Evolutionary conservation across 2,329 filamentous ascomycete genomes (phyloP), one percentile per base, ranked within the genome.

Genomic region (Fusarium sp.): DNA sequence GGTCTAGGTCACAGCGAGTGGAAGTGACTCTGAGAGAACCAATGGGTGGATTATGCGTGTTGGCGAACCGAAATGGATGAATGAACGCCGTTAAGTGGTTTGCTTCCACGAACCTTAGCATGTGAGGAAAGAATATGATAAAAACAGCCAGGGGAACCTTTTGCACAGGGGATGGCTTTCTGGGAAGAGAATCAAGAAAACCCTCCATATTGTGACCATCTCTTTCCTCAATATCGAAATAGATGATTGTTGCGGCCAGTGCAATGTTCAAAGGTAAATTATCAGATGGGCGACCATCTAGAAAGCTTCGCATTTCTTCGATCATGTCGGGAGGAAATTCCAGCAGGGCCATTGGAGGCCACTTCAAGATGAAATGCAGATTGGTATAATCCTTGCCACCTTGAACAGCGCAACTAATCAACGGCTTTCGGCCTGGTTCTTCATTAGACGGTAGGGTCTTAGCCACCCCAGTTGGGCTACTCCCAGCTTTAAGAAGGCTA

Each of bases 211-310:
- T 1, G 29, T 31, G 11, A 3, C 12, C 38, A 3, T 4, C 2
- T 8, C 1, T 1, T 38, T 20, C 3, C 3, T 8, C 25, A 35
- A 18, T 9, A 17, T 63, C 61, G 3, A 45, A 45, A 4, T 58
- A 61, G 10, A 64, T 61, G 1, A 64, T 46, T 4, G 38, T 18
- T 2, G 61, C 61, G 17, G 61, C 61, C 18, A 64, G 18, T 13
- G 55, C 56, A 9, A 64, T 31, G 5, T 61, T 64, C 6, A 52
- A 8, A 0, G 61, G 46, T 4, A 64, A 18, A 8, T 52, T 45
- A 5, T 64, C 61, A 1, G 3, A 3, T 1, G 4, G 45, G 10
- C 44, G 20, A 0, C 0, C 1, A 1, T 2, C 1, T 4, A 45
- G 31, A 14, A 64, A 52, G 0, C 1, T 0, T 4, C 39, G 6